Percentiles rank a stretch among this genome's conserved stretches.
Evolutionary conservation across 441 rosid genomes (phyloP).

Genomic region (Mallotus repandus): DNA sequence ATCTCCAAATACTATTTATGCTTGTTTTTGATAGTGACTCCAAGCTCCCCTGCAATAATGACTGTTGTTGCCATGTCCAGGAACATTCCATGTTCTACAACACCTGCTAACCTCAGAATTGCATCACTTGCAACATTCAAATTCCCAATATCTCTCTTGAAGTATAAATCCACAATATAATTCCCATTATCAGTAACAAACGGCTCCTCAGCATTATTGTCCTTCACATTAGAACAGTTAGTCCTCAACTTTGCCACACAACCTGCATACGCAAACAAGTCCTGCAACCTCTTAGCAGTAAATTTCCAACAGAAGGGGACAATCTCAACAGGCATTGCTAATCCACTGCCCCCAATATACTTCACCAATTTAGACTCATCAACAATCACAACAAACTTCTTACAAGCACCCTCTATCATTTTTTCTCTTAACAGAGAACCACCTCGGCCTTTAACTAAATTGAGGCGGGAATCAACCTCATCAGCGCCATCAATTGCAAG

Average conservation of each 20-base stretch:
- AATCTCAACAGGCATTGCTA: conserved; percentile 81
- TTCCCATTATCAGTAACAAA: conserved; percentile 85
- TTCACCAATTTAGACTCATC: conserved; percentile 70
- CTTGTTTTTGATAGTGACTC: conserved; percentile 61
- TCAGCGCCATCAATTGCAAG: conserved; percentile 93
- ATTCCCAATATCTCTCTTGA: conserved; percentile 70
- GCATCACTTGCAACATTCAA: conserved; percentile 64
- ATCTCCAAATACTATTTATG: no score
- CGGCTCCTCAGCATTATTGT: conserved; percentile 30
- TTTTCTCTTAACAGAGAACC: conserved; percentile 88
- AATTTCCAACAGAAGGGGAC: conserved; percentile 83
- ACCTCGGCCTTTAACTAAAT: conserved; percentile 85
- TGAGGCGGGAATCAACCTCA: conserved; percentile 76
- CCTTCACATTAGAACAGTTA: no score
- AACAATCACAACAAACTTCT: conserved; percentile 68
- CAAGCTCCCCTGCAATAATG: conserved; percentile 79
- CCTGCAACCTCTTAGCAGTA: conserved; percentile 50
- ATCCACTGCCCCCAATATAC: conserved; percentile 65
- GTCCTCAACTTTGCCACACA: conserved; percentile 58
- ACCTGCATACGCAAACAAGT: conserved; percentile 52
- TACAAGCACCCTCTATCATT: conserved; percentile 80
- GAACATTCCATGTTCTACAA: conserved; percentile 95
- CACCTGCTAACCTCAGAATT: conserved; percentile 70
- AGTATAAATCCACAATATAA: conserved; percentile 67
- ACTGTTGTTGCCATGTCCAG: conserved; percentile 84